phyloP scores from a whole-genome alignment of 192 early-diverging fungal genomes.

The Radiomyces spectabilis region DNA sequence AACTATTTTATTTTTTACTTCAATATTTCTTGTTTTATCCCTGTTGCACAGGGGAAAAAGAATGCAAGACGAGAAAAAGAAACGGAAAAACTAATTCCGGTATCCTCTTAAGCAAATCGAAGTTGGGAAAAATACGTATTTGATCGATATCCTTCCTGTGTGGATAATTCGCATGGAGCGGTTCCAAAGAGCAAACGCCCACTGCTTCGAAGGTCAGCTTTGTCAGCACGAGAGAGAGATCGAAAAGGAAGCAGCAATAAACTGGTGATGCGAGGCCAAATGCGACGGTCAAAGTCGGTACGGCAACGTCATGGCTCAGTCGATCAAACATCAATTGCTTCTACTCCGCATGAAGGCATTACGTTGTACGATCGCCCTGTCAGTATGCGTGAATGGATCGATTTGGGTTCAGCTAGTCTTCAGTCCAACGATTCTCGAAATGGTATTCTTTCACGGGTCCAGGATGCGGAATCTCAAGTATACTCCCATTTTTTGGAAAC shows the following conservation, averaged over 20 bases:
- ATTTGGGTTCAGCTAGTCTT: conserved; percentile 17
- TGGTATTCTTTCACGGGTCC: conserved; percentile 26
- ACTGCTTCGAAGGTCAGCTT: conserved; percentile 4
- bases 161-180: conserved; percentile 2
- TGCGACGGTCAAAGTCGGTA: too few species aligned
- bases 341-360: conserved; percentile 6
- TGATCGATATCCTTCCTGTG: conserved; percentile 3
- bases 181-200: conserved; percentile 2
- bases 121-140: too few species aligned
- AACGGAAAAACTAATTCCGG: too few species aligned
- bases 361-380: conserved; percentile 23
- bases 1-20: too few species aligned
- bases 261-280: too few species aligned
- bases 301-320: too few species aligned
- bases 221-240: not conserved
- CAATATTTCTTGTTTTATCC: too few species aligned
- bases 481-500: conserved; percentile 7
- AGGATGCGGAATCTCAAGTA: conserved; percentile 24
- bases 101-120: too few species aligned
- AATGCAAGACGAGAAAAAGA: too few species aligned
- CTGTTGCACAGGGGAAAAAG: too few species aligned
- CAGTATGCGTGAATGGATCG: conserved; percentile 25
- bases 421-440: conserved; percentile 8
- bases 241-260: too few species aligned
- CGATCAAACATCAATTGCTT: too few species aligned